Conservation (phyloP, 2,329 filamentous ascomycete species). For the Aspergillus tanneri region DNA sequence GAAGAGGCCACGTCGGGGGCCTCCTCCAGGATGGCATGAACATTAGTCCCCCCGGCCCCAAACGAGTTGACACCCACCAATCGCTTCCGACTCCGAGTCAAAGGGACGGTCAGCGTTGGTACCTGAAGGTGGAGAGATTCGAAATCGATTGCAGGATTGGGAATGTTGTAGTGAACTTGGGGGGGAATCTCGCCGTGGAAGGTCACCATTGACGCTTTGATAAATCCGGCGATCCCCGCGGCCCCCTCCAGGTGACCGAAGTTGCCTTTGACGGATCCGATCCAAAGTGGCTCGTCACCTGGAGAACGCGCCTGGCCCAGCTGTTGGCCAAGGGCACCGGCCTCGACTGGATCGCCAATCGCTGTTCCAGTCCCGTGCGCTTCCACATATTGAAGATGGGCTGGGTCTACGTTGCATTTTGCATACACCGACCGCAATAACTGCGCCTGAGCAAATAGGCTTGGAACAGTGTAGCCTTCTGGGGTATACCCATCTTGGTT, state of each 20-base stretch:
- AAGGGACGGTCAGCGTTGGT: conserved; percentile 8
- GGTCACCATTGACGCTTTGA: conserved; percentile 31
- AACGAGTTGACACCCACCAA: conserved; percentile 27
- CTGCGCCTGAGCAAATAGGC: background rate
- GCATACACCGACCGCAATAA: background rate
- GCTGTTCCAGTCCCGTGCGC: conserved; percentile 8
- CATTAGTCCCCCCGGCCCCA: conserved; percentile 29
- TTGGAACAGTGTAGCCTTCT: background rate
- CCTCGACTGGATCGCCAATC: conserved; percentile 8
- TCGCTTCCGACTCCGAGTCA: conserved; percentile 17
- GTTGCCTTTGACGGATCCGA: background rate
- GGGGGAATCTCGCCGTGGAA: conserved; percentile 37
- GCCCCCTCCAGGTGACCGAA: conserved; percentile 32
- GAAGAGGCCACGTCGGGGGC: background rate
- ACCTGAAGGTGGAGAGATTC: conserved; percentile 3
- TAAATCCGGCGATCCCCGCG: conserved; percentile 41
- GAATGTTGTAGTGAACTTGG: conserved; percentile 29
- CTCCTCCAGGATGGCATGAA: conserved; percentile 26
- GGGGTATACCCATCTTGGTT: conserved; percentile 6
- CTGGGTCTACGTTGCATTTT: background rate
- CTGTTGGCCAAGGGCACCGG: background rate
- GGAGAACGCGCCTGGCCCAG: background rate
- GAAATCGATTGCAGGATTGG: conserved; percentile 11
- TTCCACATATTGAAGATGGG: background rate
- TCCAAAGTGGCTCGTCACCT: background rate